A percentile compares a stretch with the other conserved stretches of the same genome.
These are phyloP conservation scores for Geoglossum glabrum DNA, from an alignment of 495 filamentous ascomycete species.

Conservation along the genomic window DNA sequence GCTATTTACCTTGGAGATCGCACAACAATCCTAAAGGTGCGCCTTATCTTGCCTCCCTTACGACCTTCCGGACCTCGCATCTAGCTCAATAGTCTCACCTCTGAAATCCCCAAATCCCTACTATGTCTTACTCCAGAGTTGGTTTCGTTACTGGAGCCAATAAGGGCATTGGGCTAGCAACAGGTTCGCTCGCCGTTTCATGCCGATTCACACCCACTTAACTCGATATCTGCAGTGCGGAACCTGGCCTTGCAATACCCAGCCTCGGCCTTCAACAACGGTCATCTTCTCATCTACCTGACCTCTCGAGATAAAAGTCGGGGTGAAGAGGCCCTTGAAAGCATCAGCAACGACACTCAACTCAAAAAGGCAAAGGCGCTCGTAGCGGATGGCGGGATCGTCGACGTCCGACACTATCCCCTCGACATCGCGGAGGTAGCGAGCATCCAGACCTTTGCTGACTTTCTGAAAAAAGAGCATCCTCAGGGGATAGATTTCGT, in stretches of 20 bases:
- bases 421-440: slow-evolving; percentile 24
- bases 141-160: slow-evolving; percentile 25
- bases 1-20: too few species aligned
- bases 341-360: slow-evolving; percentile 19
- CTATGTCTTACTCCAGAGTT: slow-evolving; percentile 8
- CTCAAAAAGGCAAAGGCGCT: slow-evolving; percentile 24
- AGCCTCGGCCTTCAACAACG: slow-evolving; percentile 19
- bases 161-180: slow-evolving; percentile 20
- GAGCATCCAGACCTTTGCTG: slow-evolving; percentile 21
- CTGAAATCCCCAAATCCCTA: too few species aligned
- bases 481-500: slow-evolving; percentile 27
- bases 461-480: slow-evolving; percentile 23
- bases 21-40: too few species aligned
- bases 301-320: slow-evolving; percentile 24
- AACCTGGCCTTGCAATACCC: too few species aligned
- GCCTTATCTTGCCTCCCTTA: too few species aligned
- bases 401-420: slow-evolving; percentile 21
- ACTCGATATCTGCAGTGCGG: too few species aligned
- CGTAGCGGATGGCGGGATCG: slow-evolving; percentile 20
- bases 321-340: slow-evolving; percentile 23
- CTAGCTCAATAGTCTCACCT: too few species aligned
- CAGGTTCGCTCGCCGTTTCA: slow-evolving; percentile 5
- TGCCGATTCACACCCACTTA: slow-evolving; percentile 28
- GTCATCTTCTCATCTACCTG: slow-evolving; percentile 29
- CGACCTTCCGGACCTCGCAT: too few species aligned